Percentiles rank a stretch among this genome's conserved stretches.
Conservation (phyloP, 2,329 filamentous ascomycete species). For the Fusarium denticulatum region DNA sequence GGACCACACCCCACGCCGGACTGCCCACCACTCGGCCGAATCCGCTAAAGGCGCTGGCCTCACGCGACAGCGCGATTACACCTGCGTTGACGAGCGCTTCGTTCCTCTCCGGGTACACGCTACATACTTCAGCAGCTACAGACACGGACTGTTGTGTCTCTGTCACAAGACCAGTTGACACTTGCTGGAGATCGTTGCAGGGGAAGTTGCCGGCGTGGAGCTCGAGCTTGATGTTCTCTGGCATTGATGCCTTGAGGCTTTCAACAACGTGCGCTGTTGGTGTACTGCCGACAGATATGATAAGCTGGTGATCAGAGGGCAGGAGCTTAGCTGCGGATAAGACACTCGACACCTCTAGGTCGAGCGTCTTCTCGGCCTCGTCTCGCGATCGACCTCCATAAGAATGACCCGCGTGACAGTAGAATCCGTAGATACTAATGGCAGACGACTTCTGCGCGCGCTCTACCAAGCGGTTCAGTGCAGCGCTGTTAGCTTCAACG, state of each 20-base stretch:
- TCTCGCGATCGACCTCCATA: conserved; percentile 46
- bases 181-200: conserved; percentile 52
- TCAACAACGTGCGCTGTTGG: conserved; percentile 51
- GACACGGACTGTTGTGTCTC: conserved; percentile 46
- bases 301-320: conserved; percentile 38
- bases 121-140: conserved; percentile 50
- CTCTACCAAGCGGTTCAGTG: conserved; percentile 42
- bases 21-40: conserved; percentile 46
- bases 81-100: conserved; percentile 52
- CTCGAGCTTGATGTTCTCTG: conserved; percentile 48
- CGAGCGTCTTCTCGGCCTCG: conserved; percentile 46
- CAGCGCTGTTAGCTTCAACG: conserved; percentile 40
- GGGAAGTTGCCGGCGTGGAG: conserved; percentile 53
- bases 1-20: conserved; percentile 46
- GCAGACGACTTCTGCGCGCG: conserved; percentile 42
- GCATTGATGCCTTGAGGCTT: conserved; percentile 44
- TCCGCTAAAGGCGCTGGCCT: conserved; percentile 45
- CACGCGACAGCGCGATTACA: conserved; percentile 49
- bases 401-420: conserved; percentile 52
- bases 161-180: conserved; percentile 48
- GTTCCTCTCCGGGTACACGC: conserved; percentile 51
- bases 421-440: conserved; percentile 50
- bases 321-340: conserved; percentile 46
- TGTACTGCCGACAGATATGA: conserved; percentile 50
- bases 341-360: conserved; percentile 46